Evolutionary conservation across 2,329 filamentous ascomycete species (phyloP), one percentile per base, ranked within the genome.

Genomic region (Paracorniculantispora psalliotae): DNA sequence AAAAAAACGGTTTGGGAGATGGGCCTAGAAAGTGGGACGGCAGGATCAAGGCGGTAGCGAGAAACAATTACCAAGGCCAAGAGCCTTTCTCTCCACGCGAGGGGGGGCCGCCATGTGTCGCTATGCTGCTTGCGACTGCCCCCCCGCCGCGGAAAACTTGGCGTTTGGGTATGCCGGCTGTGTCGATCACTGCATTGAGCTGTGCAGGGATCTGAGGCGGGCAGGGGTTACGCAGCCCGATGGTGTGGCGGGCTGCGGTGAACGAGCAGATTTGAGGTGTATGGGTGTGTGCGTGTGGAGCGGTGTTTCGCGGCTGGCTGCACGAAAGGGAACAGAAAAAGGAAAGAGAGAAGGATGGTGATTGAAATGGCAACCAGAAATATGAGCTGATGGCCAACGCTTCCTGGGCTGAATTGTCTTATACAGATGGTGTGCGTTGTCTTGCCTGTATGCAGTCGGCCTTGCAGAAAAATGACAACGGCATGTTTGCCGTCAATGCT

Each of bases 121-220:
- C 51, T 37, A 21, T 44, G n/a, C n/a, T 30, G 35, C n/a, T 17
- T 23, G 30, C 21, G 4, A 28, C 9, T 10, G 28, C 28, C 52
- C 41, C 52, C 52, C 15, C 52, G 21, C 25, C 41, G 28, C 2
- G n/a, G n/a, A n/a, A 37, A 54, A 46, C 52, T 19, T n/a, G 49
- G 37, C 12, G 17, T 9, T 17, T 26, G 49, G 49, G 49, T 35
- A 37, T 52, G 49, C 30, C 28, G 33, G 28, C 41, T 37, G 3
- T 37, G 52, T 55, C 33, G 53, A 55, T 55, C 52, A 55, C 28
- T 55, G 30, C 30, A 21, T 55, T 55, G 52, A 56, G 53, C 53
- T 56, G 53, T 56, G 33, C 53, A 56, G 17, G 53, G 53, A 56
- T 56, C 53, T 37, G 33, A 15, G 33, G 33, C 33, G 33, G 33